These are phyloP conservation scores for Lentinula detonsa DNA, from an alignment of 768 basidiomycete species.

Conservation along the genomic window DNA sequence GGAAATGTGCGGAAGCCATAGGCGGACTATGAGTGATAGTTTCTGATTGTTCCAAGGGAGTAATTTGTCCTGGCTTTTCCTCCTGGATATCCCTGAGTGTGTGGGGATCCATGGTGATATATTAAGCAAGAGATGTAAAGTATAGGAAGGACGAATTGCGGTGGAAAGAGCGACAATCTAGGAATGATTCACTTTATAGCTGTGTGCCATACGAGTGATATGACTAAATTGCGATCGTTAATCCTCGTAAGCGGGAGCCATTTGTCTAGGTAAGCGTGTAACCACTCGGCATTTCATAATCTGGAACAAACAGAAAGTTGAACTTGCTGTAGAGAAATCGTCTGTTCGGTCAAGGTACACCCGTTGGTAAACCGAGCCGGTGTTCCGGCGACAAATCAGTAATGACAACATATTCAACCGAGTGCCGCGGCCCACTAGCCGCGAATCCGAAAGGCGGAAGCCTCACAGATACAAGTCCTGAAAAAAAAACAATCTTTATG, in stretches of 20 bases:
- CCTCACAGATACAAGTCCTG: background rate
- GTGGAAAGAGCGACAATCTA: background rate
- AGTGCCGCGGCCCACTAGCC: background rate
- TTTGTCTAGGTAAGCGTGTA: background rate
- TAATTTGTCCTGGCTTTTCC: background rate
- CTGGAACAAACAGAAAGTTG: background rate
- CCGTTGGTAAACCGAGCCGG: background rate
- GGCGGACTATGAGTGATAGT: background rate
- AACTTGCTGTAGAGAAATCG: background rate
- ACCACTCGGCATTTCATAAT: background rate
- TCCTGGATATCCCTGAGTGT: slow-evolving; percentile 1
- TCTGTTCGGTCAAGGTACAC: background rate
- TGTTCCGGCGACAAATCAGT: background rate
- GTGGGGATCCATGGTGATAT: background rate
- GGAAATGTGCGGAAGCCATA: background rate
- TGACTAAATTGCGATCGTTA: background rate
- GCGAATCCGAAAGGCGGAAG: background rate
- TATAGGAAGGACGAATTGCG: background rate
- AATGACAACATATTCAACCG: background rate
- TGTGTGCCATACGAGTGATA: background rate
- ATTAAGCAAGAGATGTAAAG: background rate
- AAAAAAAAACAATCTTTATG: background rate
- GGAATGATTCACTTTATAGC: background rate
- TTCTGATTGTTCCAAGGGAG: background rate
- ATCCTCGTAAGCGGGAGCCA: background rate